Evolutionary conservation across 306 rosid genomes (phyloP).

Genomic region (Sindora glabra): DNA sequence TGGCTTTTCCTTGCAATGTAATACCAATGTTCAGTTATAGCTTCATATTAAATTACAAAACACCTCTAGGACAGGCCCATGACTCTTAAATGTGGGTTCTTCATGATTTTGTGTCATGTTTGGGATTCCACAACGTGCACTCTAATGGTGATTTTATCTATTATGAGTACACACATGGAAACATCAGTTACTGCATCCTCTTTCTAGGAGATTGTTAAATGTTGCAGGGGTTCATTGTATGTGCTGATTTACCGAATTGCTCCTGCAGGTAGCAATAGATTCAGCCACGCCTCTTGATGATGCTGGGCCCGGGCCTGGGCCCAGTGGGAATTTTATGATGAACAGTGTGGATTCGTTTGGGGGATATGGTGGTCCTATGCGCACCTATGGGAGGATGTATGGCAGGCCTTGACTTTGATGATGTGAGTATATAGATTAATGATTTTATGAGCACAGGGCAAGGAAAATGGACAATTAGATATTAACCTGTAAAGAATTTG

Average conservation of each 20-base stretch:
- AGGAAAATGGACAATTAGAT: background rate
- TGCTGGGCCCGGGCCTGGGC: slow-evolving; percentile 72
- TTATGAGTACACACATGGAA: background rate
- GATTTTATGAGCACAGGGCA: background rate
- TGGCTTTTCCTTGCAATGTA: too few species aligned
- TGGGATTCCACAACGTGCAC: background rate
- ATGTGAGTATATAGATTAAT: slow-evolving; percentile 48
- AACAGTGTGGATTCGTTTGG: slow-evolving; percentile 51
- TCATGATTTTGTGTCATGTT: background rate
- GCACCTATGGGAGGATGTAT: slow-evolving; percentile 89
- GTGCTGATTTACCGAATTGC: slow-evolving; percentile 3
- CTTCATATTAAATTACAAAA: background rate
- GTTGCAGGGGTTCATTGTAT: background rate
- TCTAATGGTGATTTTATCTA: background rate
- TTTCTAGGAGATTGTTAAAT: background rate
- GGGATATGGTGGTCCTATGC: slow-evolving; percentile 78
- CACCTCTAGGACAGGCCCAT: background rate
- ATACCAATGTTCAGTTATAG: too few species aligned
- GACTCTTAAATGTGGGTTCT: background rate
- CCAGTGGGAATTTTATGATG: slow-evolving; percentile 61
- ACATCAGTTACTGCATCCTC: background rate
- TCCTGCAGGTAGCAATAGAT: slow-evolving; percentile 54
- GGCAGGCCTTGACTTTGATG: slow-evolving; percentile 81
- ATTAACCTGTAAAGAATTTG: background rate
- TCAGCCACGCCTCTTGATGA: slow-evolving; percentile 91